Evolutionary conservation across 257 asterid species (phyloP), one percentile per base, ranked within the genome.

Genomic region (Lavandula angustifolia): DNA sequence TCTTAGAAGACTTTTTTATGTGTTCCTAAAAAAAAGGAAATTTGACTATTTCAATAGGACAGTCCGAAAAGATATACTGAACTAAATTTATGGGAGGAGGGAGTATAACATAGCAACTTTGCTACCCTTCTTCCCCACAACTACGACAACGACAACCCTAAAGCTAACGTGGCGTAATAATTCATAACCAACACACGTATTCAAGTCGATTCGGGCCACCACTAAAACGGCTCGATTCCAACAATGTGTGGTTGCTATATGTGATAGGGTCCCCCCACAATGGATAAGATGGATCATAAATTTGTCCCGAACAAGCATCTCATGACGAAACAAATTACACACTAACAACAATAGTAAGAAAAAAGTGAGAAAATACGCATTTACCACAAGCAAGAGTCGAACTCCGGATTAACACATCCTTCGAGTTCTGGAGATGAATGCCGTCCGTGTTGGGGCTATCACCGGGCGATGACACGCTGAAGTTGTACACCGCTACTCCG

Each of bases 381-480:
- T 82, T 84, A 89, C 95, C 98, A 35, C 96, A 89, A 66, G 81
- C 86, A 51, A 92, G 74, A 62, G 56, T 84, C 11, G 88, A 63
- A 18, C 80, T 84, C 42, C 85, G 94, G 66, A 92, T 87, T 4
- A 85, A 81, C 42, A 85, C 96, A 4, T 87, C 97, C 60, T 81
- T 92, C 16, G 99, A 87, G 84, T 92, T 92, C 76, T 92, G 96
- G 43, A 92, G 74, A 75, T 92, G 99, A 73, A 92, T 89, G n/a
- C 99, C 99, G 14, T 92, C 97, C 0, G 99, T 92, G 47, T 92
- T 92, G 13, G 96, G 99, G 70, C 99, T 92, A 54, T 87, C 85
- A 3, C 95, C 91, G 0, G 99, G 99, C 6, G 97, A 92, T 3
- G 85, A 79, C 41, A 67, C 87, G 1, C 66, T 77, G 64, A 92